phyloP scores from a whole-genome alignment of 345 rosid species.

The Moricandia moricandioides region DNA sequence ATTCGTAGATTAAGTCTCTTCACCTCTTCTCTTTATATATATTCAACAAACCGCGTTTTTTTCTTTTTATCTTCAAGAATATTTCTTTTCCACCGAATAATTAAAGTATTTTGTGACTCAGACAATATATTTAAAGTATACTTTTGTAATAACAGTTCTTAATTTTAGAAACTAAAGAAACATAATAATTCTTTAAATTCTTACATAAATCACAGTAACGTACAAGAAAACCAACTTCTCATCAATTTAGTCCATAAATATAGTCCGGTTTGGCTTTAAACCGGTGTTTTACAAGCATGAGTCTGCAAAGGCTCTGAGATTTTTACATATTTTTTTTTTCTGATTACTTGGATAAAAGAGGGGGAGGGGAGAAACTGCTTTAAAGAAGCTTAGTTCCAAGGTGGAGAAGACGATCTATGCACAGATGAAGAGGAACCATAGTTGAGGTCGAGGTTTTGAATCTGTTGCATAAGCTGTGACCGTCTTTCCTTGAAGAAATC shows the following conservation, averaged over 20 bases:
- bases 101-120: constrained; percentile 1
- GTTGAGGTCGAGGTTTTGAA: constrained; percentile 84
- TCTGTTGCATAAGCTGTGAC: constrained; percentile 94
- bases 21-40: background rate
- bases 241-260: constrained; percentile 1
- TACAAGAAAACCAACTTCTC: background rate
- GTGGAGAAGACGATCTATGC: constrained; percentile 77
- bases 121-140: background rate
- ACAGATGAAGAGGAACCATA: constrained; percentile 63
- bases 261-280: constrained; percentile 7
- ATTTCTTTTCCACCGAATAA: background rate
- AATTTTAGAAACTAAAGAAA: background rate
- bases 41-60: background rate
- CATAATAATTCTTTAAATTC: background rate
- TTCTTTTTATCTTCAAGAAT: constrained; percentile 11
- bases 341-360: background rate
- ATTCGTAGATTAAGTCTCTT: background rate
- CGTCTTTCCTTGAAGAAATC: constrained; percentile 99
- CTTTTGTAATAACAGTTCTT: too few species aligned
- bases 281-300: constrained; percentile 31
- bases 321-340: constrained; percentile 21
- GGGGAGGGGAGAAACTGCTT: background rate
- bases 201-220: background rate
- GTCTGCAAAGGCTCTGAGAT: background rate
- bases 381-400: constrained; percentile 62